Evolutionary conservation across 257 asterid genomes (phyloP).

Genomic region (Gentiana straminea): DNA sequence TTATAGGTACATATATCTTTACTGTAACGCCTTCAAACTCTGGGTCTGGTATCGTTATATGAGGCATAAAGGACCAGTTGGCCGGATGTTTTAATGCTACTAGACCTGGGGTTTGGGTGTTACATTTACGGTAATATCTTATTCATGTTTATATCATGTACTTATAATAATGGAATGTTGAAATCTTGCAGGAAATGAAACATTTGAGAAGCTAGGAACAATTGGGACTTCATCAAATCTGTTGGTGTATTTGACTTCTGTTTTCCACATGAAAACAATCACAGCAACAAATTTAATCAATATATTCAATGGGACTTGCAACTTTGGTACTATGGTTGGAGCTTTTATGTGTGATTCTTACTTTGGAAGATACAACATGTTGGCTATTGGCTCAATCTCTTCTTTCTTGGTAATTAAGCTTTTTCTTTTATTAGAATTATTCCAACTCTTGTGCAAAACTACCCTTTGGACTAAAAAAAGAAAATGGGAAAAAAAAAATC

Average conservation of each 20-base stretch:
- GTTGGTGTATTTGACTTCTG: slow-evolving; percentile 23
- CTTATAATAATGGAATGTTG: no score
- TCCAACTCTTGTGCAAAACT: not conserved
- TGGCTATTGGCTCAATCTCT: slow-evolving; percentile 20
- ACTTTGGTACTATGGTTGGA: slow-evolving; percentile 23
- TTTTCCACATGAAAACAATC: slow-evolving; percentile 21
- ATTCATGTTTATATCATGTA: not conserved
- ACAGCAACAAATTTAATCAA: slow-evolving; percentile 21
- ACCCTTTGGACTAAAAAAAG: no score
- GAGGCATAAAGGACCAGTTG: no score
- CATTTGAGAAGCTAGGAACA: slow-evolving; percentile 30
- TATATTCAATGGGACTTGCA: slow-evolving; percentile 25
- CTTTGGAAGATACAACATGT: slow-evolving; percentile 26
- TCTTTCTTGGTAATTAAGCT: slow-evolving; percentile 16
- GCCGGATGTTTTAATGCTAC: not conserved
- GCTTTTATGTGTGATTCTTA: slow-evolving; percentile 26
- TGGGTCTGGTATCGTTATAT: no score
- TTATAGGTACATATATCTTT: slow-evolving; percentile 13
- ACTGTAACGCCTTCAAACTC: no score
- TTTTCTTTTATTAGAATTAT: not conserved
- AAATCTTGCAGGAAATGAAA: slow-evolving; percentile 23
- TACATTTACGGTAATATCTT: not conserved
- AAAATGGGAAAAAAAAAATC: not conserved
- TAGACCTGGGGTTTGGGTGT: not conserved
- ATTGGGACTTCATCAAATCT: slow-evolving; percentile 25